phyloP scores from a whole-genome alignment of 306 rosid genomes.

The Oemleria cerasiformis region DNA sequence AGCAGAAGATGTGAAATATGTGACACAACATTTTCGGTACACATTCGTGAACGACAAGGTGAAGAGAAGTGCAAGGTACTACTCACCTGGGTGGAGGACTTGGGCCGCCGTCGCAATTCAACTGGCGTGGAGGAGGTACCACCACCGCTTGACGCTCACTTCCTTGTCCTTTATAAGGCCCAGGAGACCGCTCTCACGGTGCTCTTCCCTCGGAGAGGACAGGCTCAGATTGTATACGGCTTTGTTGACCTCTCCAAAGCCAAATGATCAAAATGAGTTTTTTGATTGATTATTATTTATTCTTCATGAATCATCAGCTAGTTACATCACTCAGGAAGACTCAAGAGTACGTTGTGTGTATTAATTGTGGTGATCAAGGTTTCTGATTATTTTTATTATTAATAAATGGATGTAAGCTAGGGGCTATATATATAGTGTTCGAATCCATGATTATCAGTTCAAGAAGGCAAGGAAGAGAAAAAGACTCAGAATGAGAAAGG shows the following conservation, averaged over 20 bases:
- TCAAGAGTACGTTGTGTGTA: too few species aligned
- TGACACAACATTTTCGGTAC: slow-evolving; percentile 91
- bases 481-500: too few species aligned
- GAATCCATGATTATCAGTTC: too few species aligned
- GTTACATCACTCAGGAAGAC: too few species aligned
- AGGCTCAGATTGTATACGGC: slow-evolving; percentile 81
- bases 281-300: slow-evolving; percentile 31
- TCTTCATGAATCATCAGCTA: too few species aligned
- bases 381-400: too few species aligned
- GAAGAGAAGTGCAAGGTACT: slow-evolving; percentile 83
- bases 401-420: too few species aligned
- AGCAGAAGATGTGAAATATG: slow-evolving; percentile 77
- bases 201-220: slow-evolving; percentile 81
- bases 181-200: slow-evolving; percentile 70
- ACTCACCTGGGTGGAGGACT: slow-evolving; percentile 95
- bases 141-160: slow-evolving; percentile 60
- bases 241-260: slow-evolving; percentile 86
- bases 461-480: too few species aligned
- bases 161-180: slow-evolving; percentile 80
- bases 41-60: slow-evolving; percentile 85
- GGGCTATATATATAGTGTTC: too few species aligned
- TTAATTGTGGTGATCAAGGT: too few species aligned
- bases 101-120: slow-evolving; percentile 98
- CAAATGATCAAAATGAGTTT: slow-evolving; percentile 64
- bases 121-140: slow-evolving; percentile 81